Evolutionary conservation across 805 yeast species (phyloP), one percentile per base, ranked within the genome.

Genomic region (Ogataea trehaloabstinens): DNA sequence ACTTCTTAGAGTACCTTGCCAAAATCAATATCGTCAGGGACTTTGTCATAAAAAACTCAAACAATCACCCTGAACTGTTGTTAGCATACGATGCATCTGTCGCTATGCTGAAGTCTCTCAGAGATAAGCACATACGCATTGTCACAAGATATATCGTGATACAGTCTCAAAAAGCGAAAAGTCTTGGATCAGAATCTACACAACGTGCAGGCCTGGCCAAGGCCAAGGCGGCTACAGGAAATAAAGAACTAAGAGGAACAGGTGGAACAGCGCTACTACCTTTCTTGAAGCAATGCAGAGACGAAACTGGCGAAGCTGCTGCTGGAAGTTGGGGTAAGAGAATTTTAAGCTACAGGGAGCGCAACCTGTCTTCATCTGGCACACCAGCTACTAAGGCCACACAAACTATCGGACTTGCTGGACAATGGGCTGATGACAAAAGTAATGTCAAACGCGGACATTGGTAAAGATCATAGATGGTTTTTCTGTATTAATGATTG

Each of bases 221-320:
- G 51, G 58, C 69, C 18, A 41, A 46, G 36, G 24, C 72, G 68
- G 38, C 45, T 51, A 40, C 35, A 17, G 44, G 44, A 36, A 70
- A 71, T 42, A 72, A 69, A 30, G 82, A 76, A 41, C 78, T 75
- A 47, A 76, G 78, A 51, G 97, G 98, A 12, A 90, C 98, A 1
- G 98, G 98, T 16, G 97, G 98, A 31, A 90, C 97, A 0, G 81
- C 95, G 1, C 70, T 90, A 53, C 74, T 90, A 42, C 96, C 96
- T 19, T 91, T 90, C 66, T 72, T 90, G 58, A 90, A 89, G 62
- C 97, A 91, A 63, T 91, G 96, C 51, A 76, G 97, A 61, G 97
- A 90, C 64, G 97, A 90, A 60, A 90, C 96, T 2, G 95, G 95
- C 30, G 93, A 85, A 52, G 78, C 89, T 10, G 96, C 96, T 17